A percentile compares a stretch with the other conserved stretches of the same genome.
phyloP scores from a whole-genome alignment of 257 asterid species.

The Linaria vulgaris region DNA sequence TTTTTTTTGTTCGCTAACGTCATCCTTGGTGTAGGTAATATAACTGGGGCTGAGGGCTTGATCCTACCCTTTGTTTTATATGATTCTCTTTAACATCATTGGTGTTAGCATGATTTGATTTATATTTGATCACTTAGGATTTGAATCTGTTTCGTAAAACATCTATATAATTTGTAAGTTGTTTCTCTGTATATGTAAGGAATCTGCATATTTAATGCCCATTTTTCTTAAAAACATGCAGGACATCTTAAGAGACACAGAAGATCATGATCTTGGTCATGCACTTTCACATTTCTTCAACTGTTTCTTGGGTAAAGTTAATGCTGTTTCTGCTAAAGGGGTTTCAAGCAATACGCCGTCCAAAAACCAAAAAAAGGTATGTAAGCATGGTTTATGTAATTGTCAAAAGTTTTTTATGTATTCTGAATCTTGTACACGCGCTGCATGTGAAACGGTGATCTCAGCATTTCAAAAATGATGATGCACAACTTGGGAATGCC shows the following conservation, averaged over 20 bases:
- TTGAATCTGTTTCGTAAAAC: not conserved
- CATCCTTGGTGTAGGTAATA: not conserved
- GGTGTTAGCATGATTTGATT: slow-evolving; percentile 9
- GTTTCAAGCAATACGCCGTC: slow-evolving; percentile 41
- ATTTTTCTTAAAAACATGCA: slow-evolving; percentile 32
- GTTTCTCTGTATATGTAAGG: not conserved
- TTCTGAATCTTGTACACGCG: slow-evolving; percentile 15
- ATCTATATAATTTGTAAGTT: slow-evolving; percentile 14
- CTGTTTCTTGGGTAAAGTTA: slow-evolving; percentile 70
- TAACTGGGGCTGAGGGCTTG: not conserved
- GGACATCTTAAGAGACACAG: slow-evolving; percentile 79
- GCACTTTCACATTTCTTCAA: slow-evolving; percentile 77
- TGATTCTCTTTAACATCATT: not conserved
- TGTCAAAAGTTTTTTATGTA: not conserved
- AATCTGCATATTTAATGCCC: slow-evolving; percentile 16
- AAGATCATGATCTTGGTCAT: slow-evolving; percentile 78
- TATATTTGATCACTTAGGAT: slow-evolving; percentile 7
- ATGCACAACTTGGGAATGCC: slow-evolving; percentile 17
- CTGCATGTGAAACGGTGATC: slow-evolving; percentile 7
- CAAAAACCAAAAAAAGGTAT: slow-evolving; percentile 68
- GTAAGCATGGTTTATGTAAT: not conserved
- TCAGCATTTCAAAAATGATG: not conserved
- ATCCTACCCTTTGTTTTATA: not conserved
- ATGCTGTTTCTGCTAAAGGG: slow-evolving; percentile 45
- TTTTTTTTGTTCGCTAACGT: slow-evolving; percentile 2